Evolutionary conservation across 2,329 filamentous ascomycete species (phyloP).

Genomic region (Sarocladiaceae sp.): DNA sequence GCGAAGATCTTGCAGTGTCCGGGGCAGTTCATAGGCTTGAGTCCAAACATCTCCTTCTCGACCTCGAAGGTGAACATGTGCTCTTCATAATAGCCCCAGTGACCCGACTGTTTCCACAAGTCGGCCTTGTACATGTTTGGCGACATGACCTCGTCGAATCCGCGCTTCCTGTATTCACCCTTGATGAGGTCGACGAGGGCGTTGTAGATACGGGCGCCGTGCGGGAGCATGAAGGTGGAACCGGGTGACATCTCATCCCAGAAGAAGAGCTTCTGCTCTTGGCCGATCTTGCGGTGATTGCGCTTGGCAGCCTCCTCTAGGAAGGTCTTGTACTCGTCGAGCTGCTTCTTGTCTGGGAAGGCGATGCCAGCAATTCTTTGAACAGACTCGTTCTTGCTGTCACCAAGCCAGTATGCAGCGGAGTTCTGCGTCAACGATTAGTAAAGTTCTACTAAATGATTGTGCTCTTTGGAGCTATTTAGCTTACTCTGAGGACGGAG

Average conservation of each 20-base stretch:
- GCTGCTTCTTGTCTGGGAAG: conserved; percentile 90
- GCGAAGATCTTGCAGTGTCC: conserved; percentile 86
- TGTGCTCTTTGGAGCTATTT: too few species aligned
- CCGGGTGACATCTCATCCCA: conserved; percentile 93
- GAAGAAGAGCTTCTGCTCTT: conserved; percentile 95
- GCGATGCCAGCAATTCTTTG: conserved; percentile 96
- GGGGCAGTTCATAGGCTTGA: conserved; percentile 99
- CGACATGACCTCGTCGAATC: conserved; percentile 90
- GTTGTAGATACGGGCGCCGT: conserved; percentile 91
- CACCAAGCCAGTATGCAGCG: conserved; percentile 84
- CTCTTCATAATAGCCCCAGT: conserved; percentile 81
- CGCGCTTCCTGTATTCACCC: conserved; percentile 85
- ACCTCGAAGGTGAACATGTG: conserved; percentile 76
- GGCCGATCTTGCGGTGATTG: conserved; percentile 88
- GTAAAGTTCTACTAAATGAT: conserved; percentile 30
- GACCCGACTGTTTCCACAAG: conserved; percentile 90
- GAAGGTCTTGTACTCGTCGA: conserved; percentile 90
- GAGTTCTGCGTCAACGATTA: conserved; percentile 54
- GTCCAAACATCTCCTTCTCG: conserved; percentile 65
- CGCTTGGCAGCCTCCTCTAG: conserved; percentile 97
- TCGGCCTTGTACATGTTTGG: conserved; percentile 92
- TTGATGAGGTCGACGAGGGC: conserved; percentile 75
- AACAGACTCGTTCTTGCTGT: conserved; percentile 87
- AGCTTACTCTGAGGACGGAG: conserved; percentile 69
- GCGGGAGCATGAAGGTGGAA: conserved; percentile 85